Base-by-base conservation (phyloP, 192 early-diverging fungal genomes). In the Jimgerdemannia lactiflua region DNA sequence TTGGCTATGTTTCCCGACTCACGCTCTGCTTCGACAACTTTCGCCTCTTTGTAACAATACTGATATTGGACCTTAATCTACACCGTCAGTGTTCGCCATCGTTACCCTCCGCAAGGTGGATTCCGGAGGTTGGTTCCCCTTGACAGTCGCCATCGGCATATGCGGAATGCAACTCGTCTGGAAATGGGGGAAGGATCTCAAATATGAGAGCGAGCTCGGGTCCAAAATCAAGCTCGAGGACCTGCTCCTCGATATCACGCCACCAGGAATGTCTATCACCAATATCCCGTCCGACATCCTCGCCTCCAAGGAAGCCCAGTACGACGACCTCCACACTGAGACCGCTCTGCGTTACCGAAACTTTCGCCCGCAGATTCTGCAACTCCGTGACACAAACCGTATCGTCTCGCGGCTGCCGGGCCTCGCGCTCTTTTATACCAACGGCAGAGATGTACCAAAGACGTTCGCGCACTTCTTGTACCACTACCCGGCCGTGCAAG, bases 111-210 rank as follows among this genome's bases (percentile, higher is more conserved):
- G 39, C 39, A 79, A 79, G 44, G 65, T 79, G 10, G 66, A 43
- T 17, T 17, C 71, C 18, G 78, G 78, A 19, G 78, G 74, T 64
- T 79, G 78, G 78, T 43, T 68, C 70, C 75, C 78, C 3, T 42
- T 79, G 39, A 29, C 19, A 3, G 44, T 79, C 6, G 74, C 64
- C 9, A 4, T 65, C 9, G 39, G 65, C 2, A 19, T 79, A 18
- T 9, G 42, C 19, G 6, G 49, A 4, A 6, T 79, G 14, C 75
- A 75, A 75, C 3, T 59, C 4, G 54, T 79, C 20, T 79, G 78
- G 78, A 65, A 71, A 65, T 71, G 69, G 64, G 78, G 78, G 39
- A 70, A 70, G 39, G 29, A 4, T 39, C 63, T 66, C 14, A 54
- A 75, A 63, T 64, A 63, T 40, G 39, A 69, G 66, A 72, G 70